These are phyloP conservation scores for Pichia sp. DNA, from an alignment of 1,139 yeast genomes.

Conservation along the genomic window DNA sequence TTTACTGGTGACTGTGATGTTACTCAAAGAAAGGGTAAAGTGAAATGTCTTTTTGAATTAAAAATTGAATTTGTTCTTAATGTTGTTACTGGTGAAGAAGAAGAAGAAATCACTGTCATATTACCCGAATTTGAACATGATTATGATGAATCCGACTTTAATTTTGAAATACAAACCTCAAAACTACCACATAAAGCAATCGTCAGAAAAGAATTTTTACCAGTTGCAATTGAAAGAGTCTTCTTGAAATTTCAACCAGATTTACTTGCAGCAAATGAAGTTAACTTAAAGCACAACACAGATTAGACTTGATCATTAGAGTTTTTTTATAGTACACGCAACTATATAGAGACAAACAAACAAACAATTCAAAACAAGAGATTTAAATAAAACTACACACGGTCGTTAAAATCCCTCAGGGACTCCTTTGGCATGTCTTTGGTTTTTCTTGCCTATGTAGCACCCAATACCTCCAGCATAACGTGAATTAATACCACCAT, in stretches of 20 bases:
- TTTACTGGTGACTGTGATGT: slow-evolving; percentile 74
- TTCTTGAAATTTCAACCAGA: slow-evolving; percentile 57
- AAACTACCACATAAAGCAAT: slow-evolving; percentile 31
- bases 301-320: slow-evolving; percentile 7
- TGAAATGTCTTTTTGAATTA: slow-evolving; percentile 67
- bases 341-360: no score
- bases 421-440: slow-evolving; percentile 75
- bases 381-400: no score
- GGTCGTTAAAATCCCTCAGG: slow-evolving; percentile 62
- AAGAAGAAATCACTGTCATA: slow-evolving; percentile 37
- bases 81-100: slow-evolving; percentile 22
- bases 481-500: slow-evolving; percentile 68
- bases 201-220: slow-evolving; percentile 44
- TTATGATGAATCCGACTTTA: slow-evolving; percentile 58
- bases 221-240: slow-evolving; percentile 38
- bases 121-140: slow-evolving; percentile 73
- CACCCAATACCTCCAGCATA: slow-evolving; percentile 62
- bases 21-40: slow-evolving; percentile 76
- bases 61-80: slow-evolving; percentile 42
- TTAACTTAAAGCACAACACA: slow-evolving; percentile 28
- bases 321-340: no score
- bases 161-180: slow-evolving; percentile 42
- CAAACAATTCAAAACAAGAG: no score
- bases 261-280: slow-evolving; percentile 50
- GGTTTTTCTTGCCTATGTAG: slow-evolving; percentile 47